Evolutionary conservation across 1,284 basidiomycete species (phyloP).

Genomic region (Anthracocystis setariae): DNA sequence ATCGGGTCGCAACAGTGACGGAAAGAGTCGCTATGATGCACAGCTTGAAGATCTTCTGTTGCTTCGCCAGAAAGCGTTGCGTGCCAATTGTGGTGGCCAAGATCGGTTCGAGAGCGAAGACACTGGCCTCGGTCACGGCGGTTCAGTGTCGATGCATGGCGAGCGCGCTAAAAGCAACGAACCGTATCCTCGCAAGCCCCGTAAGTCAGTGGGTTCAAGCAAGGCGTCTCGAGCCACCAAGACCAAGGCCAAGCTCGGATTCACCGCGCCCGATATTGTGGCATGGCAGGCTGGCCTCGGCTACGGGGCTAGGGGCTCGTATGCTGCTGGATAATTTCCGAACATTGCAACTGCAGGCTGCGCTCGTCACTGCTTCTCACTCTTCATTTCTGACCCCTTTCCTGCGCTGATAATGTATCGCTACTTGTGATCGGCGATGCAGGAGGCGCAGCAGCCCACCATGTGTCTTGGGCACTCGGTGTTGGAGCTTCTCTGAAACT

Average conservation of each 20-base stretch:
- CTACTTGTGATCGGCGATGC: no score
- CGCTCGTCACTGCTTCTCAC: no score
- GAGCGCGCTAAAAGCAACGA: background rate
- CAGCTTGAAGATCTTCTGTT: constrained; percentile 26
- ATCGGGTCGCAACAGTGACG: background rate
- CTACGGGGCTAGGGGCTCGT: background rate
- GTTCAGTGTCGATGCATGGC: background rate
- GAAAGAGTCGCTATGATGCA: constrained; percentile 18
- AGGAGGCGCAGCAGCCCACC: no score
- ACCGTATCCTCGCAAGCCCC: background rate
- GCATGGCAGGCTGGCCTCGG: constrained; percentile 36
- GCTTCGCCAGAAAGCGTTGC: constrained; percentile 18
- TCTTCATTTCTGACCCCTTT: no score
- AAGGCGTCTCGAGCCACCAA: background rate
- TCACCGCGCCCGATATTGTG: constrained; percentile 32
- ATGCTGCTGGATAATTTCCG: background rate
- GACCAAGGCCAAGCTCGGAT: constrained; percentile 24
- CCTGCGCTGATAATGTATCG: no score
- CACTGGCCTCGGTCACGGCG: background rate
- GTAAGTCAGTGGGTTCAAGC: constrained; percentile 10
- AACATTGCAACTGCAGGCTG: no score
- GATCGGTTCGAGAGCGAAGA: constrained; percentile 7
- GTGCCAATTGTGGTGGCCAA: constrained; percentile 4
- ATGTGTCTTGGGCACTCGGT: no score
- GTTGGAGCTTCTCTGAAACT: no score